These are phyloP conservation scores for Coemansia sp. DNA, from an alignment of 192 early-diverging fungal genomes.

Conservation along the genomic window DNA sequence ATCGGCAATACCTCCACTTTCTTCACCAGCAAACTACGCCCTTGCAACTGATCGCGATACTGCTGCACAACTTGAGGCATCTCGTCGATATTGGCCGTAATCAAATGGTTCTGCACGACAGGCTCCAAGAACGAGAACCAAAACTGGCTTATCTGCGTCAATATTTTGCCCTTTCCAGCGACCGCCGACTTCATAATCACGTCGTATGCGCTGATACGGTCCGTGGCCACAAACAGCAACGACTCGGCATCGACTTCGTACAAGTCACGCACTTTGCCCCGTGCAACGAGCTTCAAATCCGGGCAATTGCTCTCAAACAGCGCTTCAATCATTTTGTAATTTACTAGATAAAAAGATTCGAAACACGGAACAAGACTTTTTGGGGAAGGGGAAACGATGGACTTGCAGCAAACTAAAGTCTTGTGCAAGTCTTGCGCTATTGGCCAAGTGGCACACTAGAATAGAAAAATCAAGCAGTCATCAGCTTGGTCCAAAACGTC, in stretches of 20 bases:
- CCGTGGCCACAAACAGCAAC: constrained; percentile 96
- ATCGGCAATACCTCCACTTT: constrained; percentile 89
- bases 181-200: constrained; percentile 96
- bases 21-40: constrained; percentile 89
- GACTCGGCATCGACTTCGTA: constrained; percentile 86
- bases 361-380: constrained; percentile 4
- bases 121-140: constrained; percentile 92
- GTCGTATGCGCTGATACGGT: constrained; percentile 97
- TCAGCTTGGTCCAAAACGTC: not conserved
- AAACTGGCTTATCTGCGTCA: constrained; percentile 92
- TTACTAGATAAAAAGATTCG: not conserved
- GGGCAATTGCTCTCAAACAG: constrained; percentile 79
- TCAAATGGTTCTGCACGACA: constrained; percentile 94
- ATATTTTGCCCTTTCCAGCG: constrained; percentile 94
- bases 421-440: not conserved
- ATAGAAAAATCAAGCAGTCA: not conserved
- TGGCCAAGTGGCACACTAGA: not conserved
- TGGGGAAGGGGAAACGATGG: too few relatives aligned
- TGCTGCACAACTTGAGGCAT: constrained; percentile 88
- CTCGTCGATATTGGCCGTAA: constrained; percentile 88
- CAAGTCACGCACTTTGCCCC: constrained; percentile 96
- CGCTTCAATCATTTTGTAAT: constrained; percentile 45
- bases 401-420: too few relatives aligned
- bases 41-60: constrained; percentile 85
- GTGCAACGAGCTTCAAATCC: constrained; percentile 86